These are phyloP conservation scores for Marasmius tenuissimus DNA, from an alignment of 1,284 basidiomycete genomes.

Conservation along the genomic window DNA sequence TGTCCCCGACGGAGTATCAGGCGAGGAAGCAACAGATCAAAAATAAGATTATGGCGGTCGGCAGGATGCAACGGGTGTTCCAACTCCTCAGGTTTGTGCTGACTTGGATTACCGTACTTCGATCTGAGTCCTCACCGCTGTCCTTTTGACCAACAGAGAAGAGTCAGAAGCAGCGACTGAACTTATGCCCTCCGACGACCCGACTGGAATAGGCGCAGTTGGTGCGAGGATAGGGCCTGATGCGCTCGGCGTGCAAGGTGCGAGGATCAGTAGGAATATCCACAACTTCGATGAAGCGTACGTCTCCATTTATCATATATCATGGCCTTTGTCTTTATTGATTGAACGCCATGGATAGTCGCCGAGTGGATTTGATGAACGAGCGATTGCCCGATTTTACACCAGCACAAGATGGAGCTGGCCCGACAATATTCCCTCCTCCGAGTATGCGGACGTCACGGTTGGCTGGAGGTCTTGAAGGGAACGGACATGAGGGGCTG, in stretches of 20 bases:
- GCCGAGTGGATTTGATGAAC: slow-evolving; percentile 90
- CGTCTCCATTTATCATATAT: slow-evolving; percentile 31
- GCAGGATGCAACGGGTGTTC: slow-evolving; percentile 92
- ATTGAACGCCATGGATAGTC: slow-evolving; percentile 44
- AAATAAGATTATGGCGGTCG: slow-evolving; percentile 92
- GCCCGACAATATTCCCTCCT: slow-evolving; percentile 51
- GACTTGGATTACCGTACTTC: background rate
- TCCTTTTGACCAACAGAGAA: slow-evolving; percentile 54
- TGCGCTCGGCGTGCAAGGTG: slow-evolving; percentile 55
- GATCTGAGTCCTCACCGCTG: slow-evolving; percentile 2
- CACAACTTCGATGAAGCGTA: slow-evolving; percentile 91
- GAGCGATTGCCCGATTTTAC: slow-evolving; percentile 81
- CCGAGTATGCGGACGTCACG: slow-evolving; percentile 59
- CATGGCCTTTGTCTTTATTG: slow-evolving; percentile 1
- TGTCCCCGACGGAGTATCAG: slow-evolving; percentile 36
- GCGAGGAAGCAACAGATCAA: slow-evolving; percentile 81
- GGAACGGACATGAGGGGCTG: slow-evolving; percentile 52
- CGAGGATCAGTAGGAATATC: slow-evolving; percentile 79
- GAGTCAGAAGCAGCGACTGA: slow-evolving; percentile 95
- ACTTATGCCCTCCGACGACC: slow-evolving; percentile 57
- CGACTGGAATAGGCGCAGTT: slow-evolving; percentile 42
- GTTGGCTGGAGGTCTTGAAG: slow-evolving; percentile 42
- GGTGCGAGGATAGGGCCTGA: slow-evolving; percentile 45
- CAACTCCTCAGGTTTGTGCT: slow-evolving; percentile 74
- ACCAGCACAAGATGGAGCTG: slow-evolving; percentile 30